Percentiles rank a stretch among this genome's conserved stretches.
Evolutionary conservation across 495 filamentous ascomycete genomes (phyloP).

Genomic region (Sporormia fimetaria): DNA sequence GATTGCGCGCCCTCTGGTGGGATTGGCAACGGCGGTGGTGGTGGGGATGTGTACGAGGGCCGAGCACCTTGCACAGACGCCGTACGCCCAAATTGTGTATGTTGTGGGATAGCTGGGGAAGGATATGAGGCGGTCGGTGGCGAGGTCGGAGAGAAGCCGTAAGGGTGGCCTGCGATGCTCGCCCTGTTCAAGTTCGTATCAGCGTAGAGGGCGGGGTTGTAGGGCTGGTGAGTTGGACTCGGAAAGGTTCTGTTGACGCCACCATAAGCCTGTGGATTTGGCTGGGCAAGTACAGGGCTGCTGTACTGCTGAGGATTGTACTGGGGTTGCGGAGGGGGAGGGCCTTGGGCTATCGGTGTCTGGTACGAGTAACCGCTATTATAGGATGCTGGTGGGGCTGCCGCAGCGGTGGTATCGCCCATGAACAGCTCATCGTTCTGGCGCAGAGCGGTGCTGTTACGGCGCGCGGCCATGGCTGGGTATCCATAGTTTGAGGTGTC

Average conservation of each 20-base stretch:
- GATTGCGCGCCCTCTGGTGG: slow-evolving; percentile 17
- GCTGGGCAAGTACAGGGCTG: slow-evolving; percentile 46
- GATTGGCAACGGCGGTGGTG: slow-evolving; percentile 24
- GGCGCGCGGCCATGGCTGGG: slow-evolving; percentile 29
- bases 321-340: slow-evolving; percentile 43
- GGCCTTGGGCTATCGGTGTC: too few relatives aligned
- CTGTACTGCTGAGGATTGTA: slow-evolving; percentile 83
- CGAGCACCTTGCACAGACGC: slow-evolving; percentile 15
- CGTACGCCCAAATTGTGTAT: slow-evolving; percentile 24
- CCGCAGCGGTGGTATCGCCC: slow-evolving; percentile 28
- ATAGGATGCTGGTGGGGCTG: slow-evolving; percentile 14
- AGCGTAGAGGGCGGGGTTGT: slow-evolving; percentile 56
- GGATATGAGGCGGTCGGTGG: slow-evolving; percentile 14
- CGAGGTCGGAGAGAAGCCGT: slow-evolving; percentile 25
- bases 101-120: slow-evolving; percentile 21
- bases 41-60: slow-evolving; percentile 21
- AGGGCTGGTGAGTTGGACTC: slow-evolving; percentile 45
- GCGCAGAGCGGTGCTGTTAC: slow-evolving; percentile 25
- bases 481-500: slow-evolving; percentile 27
- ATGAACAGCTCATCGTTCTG: slow-evolving; percentile 36
- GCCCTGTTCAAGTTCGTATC: slow-evolving; percentile 18
- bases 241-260: slow-evolving; percentile 27
- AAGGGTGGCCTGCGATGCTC: slow-evolving; percentile 24
- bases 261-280: slow-evolving; percentile 36
- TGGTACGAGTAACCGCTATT: slow-evolving; percentile 45